Percentiles rank a stretch among this genome's conserved stretches.
phyloP scores from a whole-genome alignment of 2,329 filamentous ascomycete genomes.

The Magnaporthiopsis incrustans region DNA sequence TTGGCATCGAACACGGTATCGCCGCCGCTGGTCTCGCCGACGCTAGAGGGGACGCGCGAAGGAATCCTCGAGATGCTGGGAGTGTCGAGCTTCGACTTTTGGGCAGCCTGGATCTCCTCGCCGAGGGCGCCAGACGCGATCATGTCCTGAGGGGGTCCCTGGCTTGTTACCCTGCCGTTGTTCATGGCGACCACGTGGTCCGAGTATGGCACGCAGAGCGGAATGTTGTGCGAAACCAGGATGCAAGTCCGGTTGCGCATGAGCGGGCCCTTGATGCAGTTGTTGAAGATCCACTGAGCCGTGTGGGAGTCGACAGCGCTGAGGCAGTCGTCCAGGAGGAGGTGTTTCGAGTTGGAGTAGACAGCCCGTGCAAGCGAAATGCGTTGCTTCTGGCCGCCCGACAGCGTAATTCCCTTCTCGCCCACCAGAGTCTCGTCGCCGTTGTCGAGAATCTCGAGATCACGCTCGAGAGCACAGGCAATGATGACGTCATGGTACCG shows the following conservation, averaged over 20 bases:
- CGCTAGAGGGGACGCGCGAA: slow-evolving; percentile 69
- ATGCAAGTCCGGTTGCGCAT: slow-evolving; percentile 90
- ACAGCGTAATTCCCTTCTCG: slow-evolving; percentile 94
- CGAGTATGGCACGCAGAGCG: slow-evolving; percentile 75
- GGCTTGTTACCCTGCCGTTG: slow-evolving; percentile 70
- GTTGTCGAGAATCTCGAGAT: slow-evolving; percentile 84
- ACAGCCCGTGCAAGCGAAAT: slow-evolving; percentile 94
- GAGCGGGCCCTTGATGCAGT: slow-evolving; percentile 80
- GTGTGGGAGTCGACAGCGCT: slow-evolving; percentile 97
- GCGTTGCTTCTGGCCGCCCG: slow-evolving; percentile 93
- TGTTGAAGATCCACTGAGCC: slow-evolving; percentile 94
- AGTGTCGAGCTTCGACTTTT: slow-evolving; percentile 54
- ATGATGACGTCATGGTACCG: slow-evolving; percentile 83
- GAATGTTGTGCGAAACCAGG: slow-evolving; percentile 88
- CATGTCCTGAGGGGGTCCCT: slow-evolving; percentile 71
- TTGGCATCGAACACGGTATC: slow-evolving; percentile 48
- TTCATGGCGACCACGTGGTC: slow-evolving; percentile 78
- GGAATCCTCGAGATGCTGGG: slow-evolving; percentile 62
- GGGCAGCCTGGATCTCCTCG: slow-evolving; percentile 59
- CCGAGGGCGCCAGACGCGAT: slow-evolving; percentile 83
- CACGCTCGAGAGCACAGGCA: slow-evolving; percentile 83
- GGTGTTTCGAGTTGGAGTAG: slow-evolving; percentile 88
- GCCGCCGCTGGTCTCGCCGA: slow-evolving; percentile 53
- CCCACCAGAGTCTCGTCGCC: slow-evolving; percentile 92
- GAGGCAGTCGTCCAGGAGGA: slow-evolving; percentile 89